These are phyloP conservation scores for Penicillium manginii DNA, from an alignment of 495 filamentous ascomycete species.

Conservation along the genomic window DNA sequence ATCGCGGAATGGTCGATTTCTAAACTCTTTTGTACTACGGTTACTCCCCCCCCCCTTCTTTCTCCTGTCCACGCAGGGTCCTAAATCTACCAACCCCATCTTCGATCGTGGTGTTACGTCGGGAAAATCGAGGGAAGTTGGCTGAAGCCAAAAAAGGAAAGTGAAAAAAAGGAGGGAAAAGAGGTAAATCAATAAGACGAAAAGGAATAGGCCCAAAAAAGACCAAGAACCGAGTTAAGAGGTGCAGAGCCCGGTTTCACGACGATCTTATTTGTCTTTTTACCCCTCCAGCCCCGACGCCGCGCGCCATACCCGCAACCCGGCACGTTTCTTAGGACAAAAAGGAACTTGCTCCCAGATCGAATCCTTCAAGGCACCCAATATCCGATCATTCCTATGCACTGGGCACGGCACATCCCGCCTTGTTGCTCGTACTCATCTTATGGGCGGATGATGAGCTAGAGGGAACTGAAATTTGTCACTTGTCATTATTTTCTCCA, in stretches of 20 bases:
- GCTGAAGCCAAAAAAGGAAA: background rate
- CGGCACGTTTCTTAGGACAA: slow-evolving; percentile 14
- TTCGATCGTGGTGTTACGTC: slow-evolving; percentile 31
- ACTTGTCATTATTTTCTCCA: slow-evolving; percentile 1
- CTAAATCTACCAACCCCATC: slow-evolving; percentile 24
- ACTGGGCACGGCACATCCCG: slow-evolving; percentile 11
- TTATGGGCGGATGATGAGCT: background rate
- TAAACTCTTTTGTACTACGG: slow-evolving; percentile 27
- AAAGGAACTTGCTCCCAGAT: slow-evolving; percentile 24
- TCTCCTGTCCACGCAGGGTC: slow-evolving; percentile 26
- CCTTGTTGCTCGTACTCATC: background rate
- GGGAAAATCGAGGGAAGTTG: slow-evolving; percentile 22
- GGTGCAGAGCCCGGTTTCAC: slow-evolving; percentile 12
- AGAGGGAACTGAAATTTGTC: background rate
- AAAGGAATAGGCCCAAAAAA: background rate
- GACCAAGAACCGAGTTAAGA: slow-evolving; percentile 3
- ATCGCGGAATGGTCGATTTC: slow-evolving; percentile 1
- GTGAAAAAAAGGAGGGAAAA: background rate
- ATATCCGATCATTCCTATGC: slow-evolving; percentile 13
- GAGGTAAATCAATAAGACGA: background rate
- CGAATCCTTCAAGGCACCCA: slow-evolving; percentile 10
- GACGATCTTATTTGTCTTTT: slow-evolving; percentile 22
- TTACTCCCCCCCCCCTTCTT: slow-evolving; percentile 13
- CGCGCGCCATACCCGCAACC: slow-evolving; percentile 27
- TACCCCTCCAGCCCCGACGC: slow-evolving; percentile 7